Evolutionary conservation across 2,329 filamentous ascomycete species (phyloP), one percentile per base, ranked within the genome.

Genomic region (Mycosphaerella sp.): DNA sequence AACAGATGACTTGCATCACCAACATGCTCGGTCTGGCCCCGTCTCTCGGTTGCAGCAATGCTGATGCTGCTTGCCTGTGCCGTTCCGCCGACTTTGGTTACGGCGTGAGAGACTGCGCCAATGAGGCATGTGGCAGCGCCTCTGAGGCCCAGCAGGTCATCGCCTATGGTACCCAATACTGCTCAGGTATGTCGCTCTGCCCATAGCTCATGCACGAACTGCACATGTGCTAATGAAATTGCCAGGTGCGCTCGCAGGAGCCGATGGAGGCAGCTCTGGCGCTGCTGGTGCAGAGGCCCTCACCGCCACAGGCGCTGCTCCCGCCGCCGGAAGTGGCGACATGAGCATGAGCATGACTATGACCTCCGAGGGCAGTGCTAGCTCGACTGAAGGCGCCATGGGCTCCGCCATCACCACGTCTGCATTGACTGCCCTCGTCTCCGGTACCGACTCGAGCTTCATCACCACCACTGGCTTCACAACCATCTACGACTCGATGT

Each of bases 21-120:
- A 67, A 67, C 65, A 70, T 70, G 68, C 50, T 67, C 49, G 52
- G 47, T 34, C 59, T 65, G 37, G 66, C 66, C 25, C 44, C 47
- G 41, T 43, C 53, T 12, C 60, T 69, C 50, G 62, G 63, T 49
- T 71, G 68, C 61, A 21, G 28, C 25, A 40, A 30, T 13, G 60
- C 59, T 54, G 62, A 71, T 57, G 59, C 62, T 17, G 54, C 53
- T 21, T 71, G 68, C 64, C 65, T 66, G 58, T 71, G 68, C 65
- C 53, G 50, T 40, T 59, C 65, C 49, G 59, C 58, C 36, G 54
- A 65, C 53, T 71, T 70, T 56, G 66, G 66, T 52, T 68, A 65
- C 57, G 68, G 68, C 56, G 61, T 71, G 21, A 66, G 68, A 47
- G 68, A 71, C 57, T 71, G 68, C 59, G 53, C 68, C 48, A 62